Conservation (phyloP, 1,284 basidiomycete species). For the Ceratobasidium sp. region DNA sequence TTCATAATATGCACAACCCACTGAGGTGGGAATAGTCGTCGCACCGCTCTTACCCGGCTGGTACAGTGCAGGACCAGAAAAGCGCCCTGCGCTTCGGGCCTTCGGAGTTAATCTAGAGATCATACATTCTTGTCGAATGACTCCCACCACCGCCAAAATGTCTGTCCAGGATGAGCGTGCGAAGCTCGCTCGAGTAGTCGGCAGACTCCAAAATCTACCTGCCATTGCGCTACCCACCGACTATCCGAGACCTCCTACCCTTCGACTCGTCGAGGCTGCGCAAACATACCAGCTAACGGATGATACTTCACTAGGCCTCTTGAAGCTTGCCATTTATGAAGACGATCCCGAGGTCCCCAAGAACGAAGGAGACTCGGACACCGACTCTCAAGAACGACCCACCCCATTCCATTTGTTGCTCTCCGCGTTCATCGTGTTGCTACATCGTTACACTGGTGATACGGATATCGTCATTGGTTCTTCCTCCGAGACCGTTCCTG, state of each 20-base stretch:
- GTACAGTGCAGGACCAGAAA: neutral
- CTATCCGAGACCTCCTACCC: conserved; percentile 83
- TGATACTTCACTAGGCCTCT: conserved; percentile 49
- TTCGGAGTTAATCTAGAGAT: conserved; percentile 25
- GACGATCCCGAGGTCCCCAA: conserved; percentile 46
- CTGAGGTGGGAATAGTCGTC: too few relatives aligned
- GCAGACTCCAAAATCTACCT: conserved; percentile 76
- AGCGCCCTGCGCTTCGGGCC: conserved; percentile 7
- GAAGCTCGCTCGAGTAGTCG: conserved; percentile 38
- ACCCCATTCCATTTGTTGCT: conserved; percentile 92
- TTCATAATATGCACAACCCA: too few relatives aligned
- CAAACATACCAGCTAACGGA: conserved; percentile 70
- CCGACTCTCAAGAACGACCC: conserved; percentile 55
- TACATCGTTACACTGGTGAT: conserved; percentile 97
- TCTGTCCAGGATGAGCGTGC: neutral
- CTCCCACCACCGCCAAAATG: conserved; percentile 17
- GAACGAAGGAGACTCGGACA: conserved; percentile 46
- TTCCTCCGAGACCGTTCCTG: conserved; percentile 76
- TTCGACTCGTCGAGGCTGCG: conserved; percentile 80
- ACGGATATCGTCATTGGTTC: conserved; percentile 94
- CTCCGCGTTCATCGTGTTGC: conserved; percentile 86
- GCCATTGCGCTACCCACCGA: conserved; percentile 95
- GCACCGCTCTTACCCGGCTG: too few relatives aligned
- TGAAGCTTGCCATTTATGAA: conserved; percentile 74
- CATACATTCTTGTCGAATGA: neutral